Percentiles rank a stretch among this genome's conserved stretches.
These are phyloP conservation scores for Amauroascus verrucosus DNA, from an alignment of 2,329 filamentous ascomycete species.

Conservation along the genomic window DNA sequence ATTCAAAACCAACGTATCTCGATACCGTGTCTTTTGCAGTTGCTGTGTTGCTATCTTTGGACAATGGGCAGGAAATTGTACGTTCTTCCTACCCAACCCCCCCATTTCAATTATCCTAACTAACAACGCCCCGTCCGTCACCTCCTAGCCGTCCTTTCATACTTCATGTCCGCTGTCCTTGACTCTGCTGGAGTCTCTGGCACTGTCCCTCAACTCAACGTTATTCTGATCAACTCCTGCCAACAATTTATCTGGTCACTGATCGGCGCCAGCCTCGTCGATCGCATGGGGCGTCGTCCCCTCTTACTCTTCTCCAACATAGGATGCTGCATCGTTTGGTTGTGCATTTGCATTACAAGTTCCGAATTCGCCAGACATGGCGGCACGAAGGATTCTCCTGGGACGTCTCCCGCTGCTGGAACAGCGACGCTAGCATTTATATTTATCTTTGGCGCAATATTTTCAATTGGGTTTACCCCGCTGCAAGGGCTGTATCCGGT, in stretches of 20 bases:
- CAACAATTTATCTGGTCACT: slow-evolving; percentile 48
- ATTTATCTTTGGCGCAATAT: slow-evolving; percentile 46
- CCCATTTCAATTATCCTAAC: neutral
- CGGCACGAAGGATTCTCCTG: slow-evolving; percentile 12
- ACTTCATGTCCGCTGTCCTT: slow-evolving; percentile 46
- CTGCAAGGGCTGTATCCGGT: slow-evolving; percentile 44
- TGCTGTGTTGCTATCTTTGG: slow-evolving; percentile 45
- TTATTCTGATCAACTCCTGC: slow-evolving; percentile 46
- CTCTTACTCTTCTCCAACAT: slow-evolving; percentile 43
- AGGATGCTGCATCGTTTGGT: slow-evolving; percentile 41
- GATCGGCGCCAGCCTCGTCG: slow-evolving; percentile 47
- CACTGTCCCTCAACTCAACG: slow-evolving; percentile 43
- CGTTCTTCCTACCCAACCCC: slow-evolving; percentile 9
- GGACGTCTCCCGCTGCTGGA: slow-evolving; percentile 29
- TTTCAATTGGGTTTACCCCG: slow-evolving; percentile 40
- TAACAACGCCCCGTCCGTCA: slow-evolving; percentile 9
- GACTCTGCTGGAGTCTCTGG: slow-evolving; percentile 42
- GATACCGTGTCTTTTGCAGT: slow-evolving; percentile 42
- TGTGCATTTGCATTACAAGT: slow-evolving; percentile 40
- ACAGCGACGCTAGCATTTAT: slow-evolving; percentile 43
- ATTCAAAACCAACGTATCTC: slow-evolving; percentile 39
- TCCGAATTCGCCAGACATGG: slow-evolving; percentile 23
- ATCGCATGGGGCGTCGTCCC: slow-evolving; percentile 50
- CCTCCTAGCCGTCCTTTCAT: slow-evolving; percentile 35
- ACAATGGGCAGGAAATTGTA: slow-evolving; percentile 30